Evolutionary conservation across 192 early-diverging fungal species (phyloP).

Genomic region (Backusella liffmaniae): DNA sequence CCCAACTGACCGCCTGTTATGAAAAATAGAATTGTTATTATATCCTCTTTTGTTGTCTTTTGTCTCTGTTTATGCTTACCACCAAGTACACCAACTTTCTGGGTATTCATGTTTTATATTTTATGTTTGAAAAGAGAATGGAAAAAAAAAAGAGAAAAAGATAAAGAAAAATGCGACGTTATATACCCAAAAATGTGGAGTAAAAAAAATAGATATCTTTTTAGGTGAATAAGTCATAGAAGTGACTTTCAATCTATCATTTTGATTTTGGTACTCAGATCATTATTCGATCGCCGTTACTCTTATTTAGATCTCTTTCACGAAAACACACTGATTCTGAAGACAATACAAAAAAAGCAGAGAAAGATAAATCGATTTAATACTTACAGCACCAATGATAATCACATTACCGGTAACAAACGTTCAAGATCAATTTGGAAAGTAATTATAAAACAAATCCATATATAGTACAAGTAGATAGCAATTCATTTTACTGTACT

Average conservation of each 20-base stretch:
- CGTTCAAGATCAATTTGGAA: too few relatives aligned
- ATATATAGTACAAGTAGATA: too few relatives aligned
- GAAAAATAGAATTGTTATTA: constrained; percentile 37
- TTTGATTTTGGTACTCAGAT: not conserved
- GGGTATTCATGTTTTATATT: constrained; percentile 40
- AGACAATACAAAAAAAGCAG: too few relatives aligned
- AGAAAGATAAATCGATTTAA: too few relatives aligned
- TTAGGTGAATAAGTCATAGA: not conserved
- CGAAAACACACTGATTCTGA: too few relatives aligned
- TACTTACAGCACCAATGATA: too few relatives aligned
- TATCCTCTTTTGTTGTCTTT: not conserved
- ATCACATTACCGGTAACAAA: too few relatives aligned
- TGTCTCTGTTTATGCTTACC: constrained; percentile 21
- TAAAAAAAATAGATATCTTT: constrained; percentile 9
- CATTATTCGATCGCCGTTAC: not conserved
- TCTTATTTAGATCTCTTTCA: too few relatives aligned
- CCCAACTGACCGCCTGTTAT: constrained; percentile 92
- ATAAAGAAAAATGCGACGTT: constrained; percentile 1
- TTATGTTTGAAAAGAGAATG: not conserved
- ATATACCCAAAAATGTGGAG: not conserved
- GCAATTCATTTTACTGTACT: too few relatives aligned
- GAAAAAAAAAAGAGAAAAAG: not conserved
- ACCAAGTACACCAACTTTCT: constrained; percentile 57
- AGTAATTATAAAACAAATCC: too few relatives aligned
- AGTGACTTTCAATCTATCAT: constrained; percentile 11